phyloP scores from a whole-genome alignment of 176 grass and related monocot genomes.

The Olyra latifolia region DNA sequence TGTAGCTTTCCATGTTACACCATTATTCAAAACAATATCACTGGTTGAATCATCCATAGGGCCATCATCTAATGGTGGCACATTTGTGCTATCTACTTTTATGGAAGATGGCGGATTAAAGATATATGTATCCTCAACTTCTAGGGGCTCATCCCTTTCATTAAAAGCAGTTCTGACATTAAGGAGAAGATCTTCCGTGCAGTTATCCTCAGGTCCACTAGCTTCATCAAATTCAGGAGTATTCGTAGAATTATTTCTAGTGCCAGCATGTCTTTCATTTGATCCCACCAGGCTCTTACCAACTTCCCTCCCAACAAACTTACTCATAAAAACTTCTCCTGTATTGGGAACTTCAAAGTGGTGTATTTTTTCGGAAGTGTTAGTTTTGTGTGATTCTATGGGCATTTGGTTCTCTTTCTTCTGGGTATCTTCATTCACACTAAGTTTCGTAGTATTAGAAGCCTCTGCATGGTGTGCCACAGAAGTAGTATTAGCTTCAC shows the following conservation, averaged over 20 bases:
- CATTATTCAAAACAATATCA: constrained; percentile 37
- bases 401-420: constrained; percentile 24
- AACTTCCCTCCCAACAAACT: constrained; percentile 6
- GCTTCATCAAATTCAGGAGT: constrained; percentile 1
- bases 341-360: constrained; percentile 5
- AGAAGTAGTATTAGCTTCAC: constrained; percentile 5
- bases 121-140: constrained; percentile 9
- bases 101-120: constrained; percentile 32
- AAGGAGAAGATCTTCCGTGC: background rate
- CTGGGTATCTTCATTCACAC: constrained; percentile 15
- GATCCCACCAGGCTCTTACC: constrained; percentile 3
- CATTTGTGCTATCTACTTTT: constrained; percentile 33
- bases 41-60: constrained; percentile 25
- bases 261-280: background rate
- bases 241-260: background rate
- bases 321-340: background rate
- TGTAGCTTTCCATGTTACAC: background rate
- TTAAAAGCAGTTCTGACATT: constrained; percentile 3
- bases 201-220: constrained; percentile 4
- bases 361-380: background rate
- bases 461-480: background rate
- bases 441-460: constrained; percentile 16
- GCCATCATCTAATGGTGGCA: constrained; percentile 13
- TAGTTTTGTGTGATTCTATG: constrained; percentile 32
- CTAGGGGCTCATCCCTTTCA: background rate